phyloP scores from a whole-genome alignment of 192 early-diverging fungal genomes.

The Coemansia sp. region DNA sequence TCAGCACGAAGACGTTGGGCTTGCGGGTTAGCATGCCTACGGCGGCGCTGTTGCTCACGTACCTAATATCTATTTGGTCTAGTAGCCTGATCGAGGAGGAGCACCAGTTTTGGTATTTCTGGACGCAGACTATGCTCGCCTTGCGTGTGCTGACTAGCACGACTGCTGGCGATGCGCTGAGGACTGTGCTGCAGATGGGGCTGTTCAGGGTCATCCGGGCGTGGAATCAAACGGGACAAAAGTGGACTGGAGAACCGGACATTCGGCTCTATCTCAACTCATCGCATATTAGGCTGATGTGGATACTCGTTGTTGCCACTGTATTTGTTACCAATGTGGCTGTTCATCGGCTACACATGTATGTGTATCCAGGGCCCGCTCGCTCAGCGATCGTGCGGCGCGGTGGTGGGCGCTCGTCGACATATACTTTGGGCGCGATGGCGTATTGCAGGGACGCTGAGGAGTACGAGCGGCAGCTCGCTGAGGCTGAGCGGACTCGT shows the following conservation, averaged over 20 bases:
- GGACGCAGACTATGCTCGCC: conserved; percentile 61
- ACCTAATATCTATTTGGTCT: conserved; percentile 58
- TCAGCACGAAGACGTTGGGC: conserved; percentile 4
- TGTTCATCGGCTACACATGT: conserved; percentile 15
- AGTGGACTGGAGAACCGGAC: conserved; percentile 37
- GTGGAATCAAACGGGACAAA: conserved; percentile 53
- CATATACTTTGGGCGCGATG: neutral
- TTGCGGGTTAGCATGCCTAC: conserved; percentile 20
- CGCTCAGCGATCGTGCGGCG: neutral
- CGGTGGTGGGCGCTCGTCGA: neutral
- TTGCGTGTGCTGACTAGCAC: conserved; percentile 27
- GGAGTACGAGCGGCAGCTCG: neutral
- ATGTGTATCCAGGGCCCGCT: neutral
- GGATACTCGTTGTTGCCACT: conserved; percentile 21
- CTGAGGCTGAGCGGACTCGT: neutral
- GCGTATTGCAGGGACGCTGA: conserved; percentile 3
- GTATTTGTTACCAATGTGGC: conserved; percentile 11
- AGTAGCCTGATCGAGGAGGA: conserved; percentile 78
- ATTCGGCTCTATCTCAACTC: conserved; percentile 32
- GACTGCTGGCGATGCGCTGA: neutral
- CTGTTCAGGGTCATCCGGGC: conserved; percentile 39
- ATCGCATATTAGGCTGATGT: conserved; percentile 22
- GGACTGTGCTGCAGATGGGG: conserved; percentile 32
- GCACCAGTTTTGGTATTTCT: conserved; percentile 73
- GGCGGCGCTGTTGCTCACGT: conserved; percentile 41